A percentile compares a stretch with the other conserved stretches of the same genome.
phyloP scores from a whole-genome alignment of 768 basidiomycete species.

The Brasilioporus rufonigricans region DNA sequence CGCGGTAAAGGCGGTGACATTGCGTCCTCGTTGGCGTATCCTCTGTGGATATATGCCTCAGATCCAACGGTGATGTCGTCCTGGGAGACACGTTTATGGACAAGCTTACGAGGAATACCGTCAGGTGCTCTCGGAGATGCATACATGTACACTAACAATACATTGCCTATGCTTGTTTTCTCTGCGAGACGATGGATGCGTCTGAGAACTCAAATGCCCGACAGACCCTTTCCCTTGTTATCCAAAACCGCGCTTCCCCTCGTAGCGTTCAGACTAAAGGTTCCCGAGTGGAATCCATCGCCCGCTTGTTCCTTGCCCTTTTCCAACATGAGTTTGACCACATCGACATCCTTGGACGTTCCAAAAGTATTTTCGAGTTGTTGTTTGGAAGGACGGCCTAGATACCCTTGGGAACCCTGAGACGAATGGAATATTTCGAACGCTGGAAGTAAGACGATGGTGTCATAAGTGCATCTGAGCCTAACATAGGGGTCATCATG shows the following conservation, averaged over 20 bases:
- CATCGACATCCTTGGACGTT: conserved; percentile 62
- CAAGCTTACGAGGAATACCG: not conserved
- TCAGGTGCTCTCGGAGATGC: not conserved
- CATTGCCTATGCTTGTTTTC: conserved; percentile 2
- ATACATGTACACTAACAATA: conserved; percentile 16
- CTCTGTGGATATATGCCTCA: not conserved
- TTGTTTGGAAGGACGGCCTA: conserved; percentile 76
- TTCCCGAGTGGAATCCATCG: conserved; percentile 41
- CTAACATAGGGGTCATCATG: not conserved
- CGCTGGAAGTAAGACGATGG: conserved; percentile 40
- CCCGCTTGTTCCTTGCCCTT: conserved; percentile 58
- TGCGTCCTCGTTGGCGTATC: too few species aligned
- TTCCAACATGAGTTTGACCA: conserved; percentile 55
- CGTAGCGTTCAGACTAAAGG: conserved; percentile 14
- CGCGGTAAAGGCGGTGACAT: too few species aligned
- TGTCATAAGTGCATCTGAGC: not conserved
- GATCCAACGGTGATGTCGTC: not conserved
- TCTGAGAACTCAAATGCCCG: conserved; percentile 32
- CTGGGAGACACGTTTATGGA: not conserved
- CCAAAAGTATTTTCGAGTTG: conserved; percentile 75
- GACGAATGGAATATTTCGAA: conserved; percentile 68
- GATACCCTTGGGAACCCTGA: conserved; percentile 77
- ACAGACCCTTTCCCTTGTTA: conserved; percentile 37
- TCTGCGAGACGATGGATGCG: not conserved
- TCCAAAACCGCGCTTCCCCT: conserved; percentile 39